Evolutionary conservation across 2,329 filamentous ascomycete species (phyloP).

Genomic region (Aurifilum marmelostoma): DNA sequence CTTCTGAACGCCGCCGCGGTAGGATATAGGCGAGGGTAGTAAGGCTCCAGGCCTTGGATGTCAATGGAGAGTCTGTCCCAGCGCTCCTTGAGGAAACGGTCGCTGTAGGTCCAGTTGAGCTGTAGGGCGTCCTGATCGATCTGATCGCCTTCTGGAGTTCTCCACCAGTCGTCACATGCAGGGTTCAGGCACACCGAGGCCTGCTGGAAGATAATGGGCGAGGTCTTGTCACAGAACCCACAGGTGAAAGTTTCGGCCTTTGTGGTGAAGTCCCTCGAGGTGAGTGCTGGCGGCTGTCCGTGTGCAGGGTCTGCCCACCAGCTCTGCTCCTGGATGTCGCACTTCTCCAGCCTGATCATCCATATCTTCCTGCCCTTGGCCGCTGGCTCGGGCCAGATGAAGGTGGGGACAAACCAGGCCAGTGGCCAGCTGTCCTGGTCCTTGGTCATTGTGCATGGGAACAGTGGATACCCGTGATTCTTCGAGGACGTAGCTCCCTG

Average conservation of each 20-base stretch:
- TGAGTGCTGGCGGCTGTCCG: not conserved
- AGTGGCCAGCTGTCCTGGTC: constrained; percentile 8
- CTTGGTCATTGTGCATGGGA: constrained; percentile 12
- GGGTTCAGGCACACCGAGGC: constrained; percentile 8
- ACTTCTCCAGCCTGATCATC: constrained; percentile 18
- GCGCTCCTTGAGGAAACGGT: constrained; percentile 3
- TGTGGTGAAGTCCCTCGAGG: constrained; percentile 10
- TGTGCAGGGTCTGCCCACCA: constrained; percentile 14
- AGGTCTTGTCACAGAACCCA: not conserved
- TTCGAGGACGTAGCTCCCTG: not conserved
- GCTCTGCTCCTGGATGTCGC: constrained; percentile 1
- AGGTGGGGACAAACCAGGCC: constrained; percentile 13
- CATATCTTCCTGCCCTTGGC: not conserved
- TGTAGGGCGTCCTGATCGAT: not conserved
- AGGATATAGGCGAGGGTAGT: constrained; percentile 4
- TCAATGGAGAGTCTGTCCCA: not conserved
- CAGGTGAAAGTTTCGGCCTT: not conserved
- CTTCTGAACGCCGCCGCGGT: not conserved
- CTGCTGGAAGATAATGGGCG: not conserved
- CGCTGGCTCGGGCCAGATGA: constrained; percentile 15
- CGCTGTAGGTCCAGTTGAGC: not conserved
- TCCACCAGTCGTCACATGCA: constrained; percentile 6
- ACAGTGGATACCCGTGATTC: not conserved
- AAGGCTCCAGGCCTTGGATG: not conserved
- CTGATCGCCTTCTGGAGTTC: not conserved